Evolutionary conservation across 208 protist species (phyloP), one percentile per base, ranked within the genome.

Genomic region (Novymonas esmeraldas): DNA sequence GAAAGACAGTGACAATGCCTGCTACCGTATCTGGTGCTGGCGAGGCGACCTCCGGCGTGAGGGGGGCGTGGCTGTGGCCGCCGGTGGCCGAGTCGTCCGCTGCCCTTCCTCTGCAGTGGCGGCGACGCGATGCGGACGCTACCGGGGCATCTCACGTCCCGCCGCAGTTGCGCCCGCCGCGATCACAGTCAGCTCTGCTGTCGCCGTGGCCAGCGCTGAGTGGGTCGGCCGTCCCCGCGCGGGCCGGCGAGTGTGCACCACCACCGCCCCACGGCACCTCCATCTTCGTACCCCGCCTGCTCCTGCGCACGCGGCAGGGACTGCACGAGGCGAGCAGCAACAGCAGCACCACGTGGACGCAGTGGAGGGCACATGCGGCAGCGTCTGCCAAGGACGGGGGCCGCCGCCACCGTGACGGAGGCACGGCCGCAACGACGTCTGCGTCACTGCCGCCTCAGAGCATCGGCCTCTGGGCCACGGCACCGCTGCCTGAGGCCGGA

Each of bases 401-500:
- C 42, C 31, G 7, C 41, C 14, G 10, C 11, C 13, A 38, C 64
- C 48, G 41, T n/a, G 7, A 26, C 34, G n/a, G 44, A n/a, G 41
- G 6, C 45, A 31, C 48, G 39, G 4, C 44, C 7, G 28, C 54
- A 36, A 24, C 36, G 20, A 24, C 39, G 22, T 29, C 26, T 10
- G 56, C 39, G 41, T 14, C 26, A 6, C 64, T 34, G 3, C 58
- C 66, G 14, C 65, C 49, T 16, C 57, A 51, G 38, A 64, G 59
- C 49, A 59, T 18, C 24, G n/a, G 56, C 1, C 38, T 65, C 48
- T 73, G 66, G 56, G 10, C 38, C 28, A 64, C 31, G 29, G 26
- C 24, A 42, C 34, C 20, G 13, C 54, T 44, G 34, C n/a, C n/a
- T n/a, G n/a, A n/a, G n/a, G n/a, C n/a, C n/a, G n/a, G n/a, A n/a